These are phyloP conservation scores for Mrakiaceae sp. DNA, from an alignment of 1,284 basidiomycete species.

Conservation along the genomic window DNA sequence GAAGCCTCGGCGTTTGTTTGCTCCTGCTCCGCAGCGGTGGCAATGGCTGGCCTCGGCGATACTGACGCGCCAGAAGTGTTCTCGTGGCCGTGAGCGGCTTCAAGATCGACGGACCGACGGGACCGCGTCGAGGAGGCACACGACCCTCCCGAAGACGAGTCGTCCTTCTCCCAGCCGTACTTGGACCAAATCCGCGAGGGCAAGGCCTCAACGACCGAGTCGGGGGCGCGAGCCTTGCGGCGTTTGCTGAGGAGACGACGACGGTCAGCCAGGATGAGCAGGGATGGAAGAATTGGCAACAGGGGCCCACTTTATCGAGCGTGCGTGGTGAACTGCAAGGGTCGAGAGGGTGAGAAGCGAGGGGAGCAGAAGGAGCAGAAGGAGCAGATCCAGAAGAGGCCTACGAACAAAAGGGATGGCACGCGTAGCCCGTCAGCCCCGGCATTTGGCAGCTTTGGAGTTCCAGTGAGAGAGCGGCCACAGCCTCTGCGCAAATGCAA, in stretches of 20 bases:
- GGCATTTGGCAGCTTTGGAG: no score
- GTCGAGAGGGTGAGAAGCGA: constrained; percentile 69
- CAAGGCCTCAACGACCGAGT: constrained; percentile 57
- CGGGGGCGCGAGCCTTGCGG: constrained; percentile 66
- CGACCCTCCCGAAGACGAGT: not conserved
- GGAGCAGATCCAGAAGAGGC: constrained; percentile 38
- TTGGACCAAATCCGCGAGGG: constrained; percentile 72
- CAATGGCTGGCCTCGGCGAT: not conserved
- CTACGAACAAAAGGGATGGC: not conserved
- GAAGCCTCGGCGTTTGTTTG: not conserved
- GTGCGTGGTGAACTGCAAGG: constrained; percentile 56
- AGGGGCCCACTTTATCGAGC: no score
- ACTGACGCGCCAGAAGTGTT: not conserved
- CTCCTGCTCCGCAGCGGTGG: not conserved
- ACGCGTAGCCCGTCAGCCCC: not conserved
- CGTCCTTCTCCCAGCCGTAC: constrained; percentile 54
- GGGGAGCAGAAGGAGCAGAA: constrained; percentile 66
- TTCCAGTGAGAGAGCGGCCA: no score
- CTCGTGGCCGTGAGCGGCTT: not conserved
- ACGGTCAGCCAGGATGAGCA: not conserved
- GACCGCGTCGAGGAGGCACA: not conserved
- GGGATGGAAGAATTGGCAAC: not conserved
- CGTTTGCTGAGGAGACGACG: constrained; percentile 60
- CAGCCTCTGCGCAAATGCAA: not conserved
- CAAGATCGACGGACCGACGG: not conserved